phyloP scores from a whole-genome alignment of 2,329 filamentous ascomycete genomes.

The Drechslerella coelobrocha region DNA sequence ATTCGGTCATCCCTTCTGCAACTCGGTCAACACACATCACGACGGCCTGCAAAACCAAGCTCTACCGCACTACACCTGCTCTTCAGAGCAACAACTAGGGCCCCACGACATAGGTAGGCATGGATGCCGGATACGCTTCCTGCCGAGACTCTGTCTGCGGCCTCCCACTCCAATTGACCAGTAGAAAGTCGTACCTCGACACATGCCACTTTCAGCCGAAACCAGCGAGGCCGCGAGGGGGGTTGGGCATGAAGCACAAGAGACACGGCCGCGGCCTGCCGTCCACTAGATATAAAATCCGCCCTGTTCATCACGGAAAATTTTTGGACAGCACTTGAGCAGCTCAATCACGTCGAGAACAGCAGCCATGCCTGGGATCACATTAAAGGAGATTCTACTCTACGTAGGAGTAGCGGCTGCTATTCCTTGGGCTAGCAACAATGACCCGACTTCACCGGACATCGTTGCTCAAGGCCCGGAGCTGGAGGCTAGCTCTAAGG shows the following conservation, averaged over 20 bases:
- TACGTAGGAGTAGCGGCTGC: constrained; percentile 37
- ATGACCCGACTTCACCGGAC: constrained; percentile 30
- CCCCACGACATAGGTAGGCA: no score
- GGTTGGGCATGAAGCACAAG: no score
- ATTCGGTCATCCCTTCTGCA: constrained; percentile 43
- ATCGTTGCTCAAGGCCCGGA: background rate
- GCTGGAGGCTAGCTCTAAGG: constrained; percentile 43
- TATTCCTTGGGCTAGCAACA: constrained; percentile 19
- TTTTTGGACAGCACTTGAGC: no score
- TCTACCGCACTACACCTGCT: no score
- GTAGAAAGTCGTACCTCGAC: constrained; percentile 12
- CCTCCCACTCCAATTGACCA: constrained; percentile 36
- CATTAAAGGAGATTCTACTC: constrained; percentile 21
- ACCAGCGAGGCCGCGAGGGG: no score
- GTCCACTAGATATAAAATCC: no score
- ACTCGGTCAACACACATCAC: constrained; percentile 35
- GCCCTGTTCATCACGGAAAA: no score
- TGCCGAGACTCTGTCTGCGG: background rate
- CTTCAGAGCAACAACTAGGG: constrained; percentile 21
- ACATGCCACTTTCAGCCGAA: no score
- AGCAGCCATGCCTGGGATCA: constrained; percentile 12
- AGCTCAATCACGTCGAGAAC: no score
- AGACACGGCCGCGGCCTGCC: no score
- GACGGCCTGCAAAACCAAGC: constrained; percentile 18
- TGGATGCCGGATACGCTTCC: no score